These are phyloP conservation scores for Exophiala viscosa DNA, from an alignment of 2,329 filamentous ascomycete species.

Conservation along the genomic window DNA sequence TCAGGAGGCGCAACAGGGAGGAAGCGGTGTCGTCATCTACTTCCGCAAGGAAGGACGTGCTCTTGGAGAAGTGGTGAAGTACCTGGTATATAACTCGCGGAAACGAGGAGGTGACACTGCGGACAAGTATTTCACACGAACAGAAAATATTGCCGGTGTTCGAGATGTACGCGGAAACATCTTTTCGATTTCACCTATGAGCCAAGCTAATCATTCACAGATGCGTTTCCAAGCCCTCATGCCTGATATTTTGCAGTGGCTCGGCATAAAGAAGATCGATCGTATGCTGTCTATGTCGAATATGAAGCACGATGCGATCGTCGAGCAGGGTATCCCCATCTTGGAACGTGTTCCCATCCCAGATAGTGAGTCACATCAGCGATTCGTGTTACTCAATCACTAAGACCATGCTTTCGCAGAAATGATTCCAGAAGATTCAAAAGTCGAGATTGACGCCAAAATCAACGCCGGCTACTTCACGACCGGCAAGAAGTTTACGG, in stretches of 20 bases:
- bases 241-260: conserved; percentile 96
- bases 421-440: conserved; percentile 87
- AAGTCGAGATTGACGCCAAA: conserved; percentile 97
- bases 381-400: too few species aligned
- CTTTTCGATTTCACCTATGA: too few species aligned
- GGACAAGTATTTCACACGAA: conserved; percentile 91
- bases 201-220: too few species aligned
- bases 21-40: conserved; percentile 93
- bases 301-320: conserved; percentile 53
- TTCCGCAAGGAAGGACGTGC: conserved; percentile 97
- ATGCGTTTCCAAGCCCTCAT: conserved; percentile 98
- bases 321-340: conserved; percentile 62
- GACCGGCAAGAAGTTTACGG: conserved; percentile 81
- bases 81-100: conserved; percentile 61
- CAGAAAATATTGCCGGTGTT: conserved; percentile 97
- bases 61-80: conserved; percentile 90
- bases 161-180: too few species aligned
- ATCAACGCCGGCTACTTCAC: conserved; percentile 90
- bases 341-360: conserved; percentile 87
- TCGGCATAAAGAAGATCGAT: conserved; percentile 97
- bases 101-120: conserved; percentile 51
- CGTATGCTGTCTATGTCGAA: conserved; percentile 99
- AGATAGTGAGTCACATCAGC: too few species aligned
- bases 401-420: too few species aligned
- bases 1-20: conserved; percentile 91